phyloP scores from a whole-genome alignment of 768 basidiomycete genomes.

The Inosperma sp. region DNA sequence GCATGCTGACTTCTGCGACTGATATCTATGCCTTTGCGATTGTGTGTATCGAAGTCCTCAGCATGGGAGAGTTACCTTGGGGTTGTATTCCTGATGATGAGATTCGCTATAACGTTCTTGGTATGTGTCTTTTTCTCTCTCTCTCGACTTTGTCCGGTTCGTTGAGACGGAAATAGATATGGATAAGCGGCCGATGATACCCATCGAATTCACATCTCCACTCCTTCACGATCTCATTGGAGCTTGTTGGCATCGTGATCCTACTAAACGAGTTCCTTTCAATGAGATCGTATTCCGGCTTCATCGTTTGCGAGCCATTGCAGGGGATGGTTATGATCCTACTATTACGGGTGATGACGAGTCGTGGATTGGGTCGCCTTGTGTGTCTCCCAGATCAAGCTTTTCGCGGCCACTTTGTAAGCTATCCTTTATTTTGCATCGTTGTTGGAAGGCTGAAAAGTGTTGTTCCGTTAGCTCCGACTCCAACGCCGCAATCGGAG shows the following conservation, averaged over 20 bases:
- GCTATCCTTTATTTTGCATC: background rate
- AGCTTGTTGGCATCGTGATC: conserved; percentile 51
- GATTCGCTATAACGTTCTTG: conserved; percentile 47
- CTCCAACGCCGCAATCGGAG: conserved; percentile 15
- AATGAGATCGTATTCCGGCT: conserved; percentile 42
- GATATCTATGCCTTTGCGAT: conserved; percentile 73
- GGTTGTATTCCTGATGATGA: conserved; percentile 44
- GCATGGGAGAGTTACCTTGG: conserved; percentile 62
- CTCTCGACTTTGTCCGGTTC: too few relatives aligned
- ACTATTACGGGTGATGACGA: conserved; percentile 16
- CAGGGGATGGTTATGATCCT: conserved; percentile 21
- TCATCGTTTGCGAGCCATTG: conserved; percentile 37
- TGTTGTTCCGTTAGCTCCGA: conserved; percentile 13
- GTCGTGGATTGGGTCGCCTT: conserved; percentile 13
- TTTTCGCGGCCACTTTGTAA: conserved; percentile 19
- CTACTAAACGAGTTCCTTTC: conserved; percentile 51
- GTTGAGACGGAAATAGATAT: too few relatives aligned
- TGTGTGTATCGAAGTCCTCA: conserved; percentile 57
- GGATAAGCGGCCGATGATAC: conserved; percentile 48
- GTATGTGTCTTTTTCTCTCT: conserved; percentile 35
- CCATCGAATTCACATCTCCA: conserved; percentile 31
- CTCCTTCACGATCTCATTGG: conserved; percentile 41
- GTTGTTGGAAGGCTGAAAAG: background rate
- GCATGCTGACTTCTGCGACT: conserved; percentile 45
- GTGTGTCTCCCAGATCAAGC: conserved; percentile 16